These are phyloP conservation scores for Colletotrichum limetticola DNA, from an alignment of 2,329 filamentous ascomycete species.

Conservation along the genomic window DNA sequence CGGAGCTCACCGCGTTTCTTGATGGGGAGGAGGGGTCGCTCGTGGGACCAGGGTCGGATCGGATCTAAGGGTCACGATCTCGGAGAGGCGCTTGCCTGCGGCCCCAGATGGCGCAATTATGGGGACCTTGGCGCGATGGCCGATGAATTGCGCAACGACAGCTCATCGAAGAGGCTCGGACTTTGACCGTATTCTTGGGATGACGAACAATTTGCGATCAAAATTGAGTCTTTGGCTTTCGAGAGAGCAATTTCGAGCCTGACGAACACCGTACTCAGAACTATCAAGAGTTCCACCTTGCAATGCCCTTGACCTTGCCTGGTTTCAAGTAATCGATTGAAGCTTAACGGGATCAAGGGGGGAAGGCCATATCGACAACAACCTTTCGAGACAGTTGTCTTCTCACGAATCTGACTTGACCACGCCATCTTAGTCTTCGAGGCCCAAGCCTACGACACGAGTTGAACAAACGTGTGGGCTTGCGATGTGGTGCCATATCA, in stretches of 20 bases:
- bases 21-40: neutral
- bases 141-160: neutral
- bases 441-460: too few species aligned
- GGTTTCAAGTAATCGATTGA: too few species aligned
- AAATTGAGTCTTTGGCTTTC: neutral
- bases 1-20: neutral
- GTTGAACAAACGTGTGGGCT: too few species aligned
- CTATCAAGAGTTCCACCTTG: too few species aligned
- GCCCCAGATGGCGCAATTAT: constrained; percentile 29
- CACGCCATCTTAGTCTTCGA: too few species aligned
- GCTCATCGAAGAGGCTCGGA: neutral
- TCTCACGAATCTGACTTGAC: too few species aligned
- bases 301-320: too few species aligned
- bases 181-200: neutral
- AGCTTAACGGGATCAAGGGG: too few species aligned
- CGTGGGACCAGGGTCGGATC: constrained; percentile 10
- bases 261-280: neutral
- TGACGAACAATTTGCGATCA: neutral
- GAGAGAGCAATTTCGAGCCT: neutral
- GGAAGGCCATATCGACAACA: too few species aligned
- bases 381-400: too few species aligned
- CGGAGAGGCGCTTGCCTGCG: neutral
- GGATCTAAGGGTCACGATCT: constrained; percentile 20
- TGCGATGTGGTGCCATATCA: too few species aligned
- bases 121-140: constrained; percentile 18